These are phyloP conservation scores for Letharia lupina DNA, from an alignment of 495 filamentous ascomycete species.

Conservation along the genomic window DNA sequence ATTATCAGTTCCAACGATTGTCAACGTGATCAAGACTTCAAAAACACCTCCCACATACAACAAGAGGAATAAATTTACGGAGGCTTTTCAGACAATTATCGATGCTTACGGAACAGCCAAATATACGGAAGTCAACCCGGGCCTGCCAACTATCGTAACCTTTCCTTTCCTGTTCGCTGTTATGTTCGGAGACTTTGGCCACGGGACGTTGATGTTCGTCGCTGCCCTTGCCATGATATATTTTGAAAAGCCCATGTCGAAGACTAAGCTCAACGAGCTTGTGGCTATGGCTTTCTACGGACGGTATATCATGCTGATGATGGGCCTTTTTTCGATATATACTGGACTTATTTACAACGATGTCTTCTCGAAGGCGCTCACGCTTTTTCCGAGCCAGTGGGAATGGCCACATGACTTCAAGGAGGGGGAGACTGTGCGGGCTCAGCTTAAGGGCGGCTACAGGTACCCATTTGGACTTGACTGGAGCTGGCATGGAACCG, in stretches of 20 bases:
- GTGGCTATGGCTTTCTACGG: conserved; percentile 98
- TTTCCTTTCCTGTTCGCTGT: conserved; percentile 98
- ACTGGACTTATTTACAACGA: conserved; percentile 98
- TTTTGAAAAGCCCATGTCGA: conserved; percentile 74
- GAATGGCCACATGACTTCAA: conserved; percentile 64
- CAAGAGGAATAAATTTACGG: conserved; percentile 95
- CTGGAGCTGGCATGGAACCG: conserved; percentile 92
- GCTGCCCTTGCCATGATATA: conserved; percentile 86
- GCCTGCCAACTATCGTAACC: conserved; percentile 86
- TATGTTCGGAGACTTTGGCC: conserved; percentile 97
- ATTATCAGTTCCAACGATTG: conserved; percentile 88
- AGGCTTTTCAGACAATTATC: conserved; percentile 97
- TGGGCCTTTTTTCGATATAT: conserved; percentile 94
- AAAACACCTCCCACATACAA: conserved; percentile 96
- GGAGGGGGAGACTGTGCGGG: conserved; percentile 50
- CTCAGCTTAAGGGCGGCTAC: conserved; percentile 58
- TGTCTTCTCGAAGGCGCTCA: conserved; percentile 85
- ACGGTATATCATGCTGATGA: conserved; percentile 95
- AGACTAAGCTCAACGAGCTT: conserved; percentile 86
- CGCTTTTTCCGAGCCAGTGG: conserved; percentile 85
- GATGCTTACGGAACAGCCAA: conserved; percentile 96
- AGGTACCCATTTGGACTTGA: conserved; percentile 94
- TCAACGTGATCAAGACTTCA: conserved; percentile 92
- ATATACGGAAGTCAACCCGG: conserved; percentile 95
- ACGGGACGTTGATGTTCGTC: conserved; percentile 76